phyloP scores from a whole-genome alignment of 352 stramenopile species.

The Globisporangium canariense region DNA sequence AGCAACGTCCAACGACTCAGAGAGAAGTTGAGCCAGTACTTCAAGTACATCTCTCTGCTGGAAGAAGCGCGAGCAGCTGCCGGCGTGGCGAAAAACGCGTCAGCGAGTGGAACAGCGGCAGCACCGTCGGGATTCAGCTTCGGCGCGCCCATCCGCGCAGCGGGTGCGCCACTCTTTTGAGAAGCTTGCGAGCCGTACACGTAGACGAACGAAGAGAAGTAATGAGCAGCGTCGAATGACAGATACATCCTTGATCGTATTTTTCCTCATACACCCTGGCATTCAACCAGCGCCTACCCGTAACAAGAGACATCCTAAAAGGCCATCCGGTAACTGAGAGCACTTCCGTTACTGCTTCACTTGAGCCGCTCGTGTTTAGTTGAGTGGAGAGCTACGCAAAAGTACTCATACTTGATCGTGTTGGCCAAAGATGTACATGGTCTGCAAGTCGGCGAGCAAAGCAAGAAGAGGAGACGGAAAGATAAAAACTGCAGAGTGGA shows the following conservation, averaged over 20 bases:
- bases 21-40: conserved; percentile 45
- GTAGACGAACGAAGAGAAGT: neutral
- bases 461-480: neutral
- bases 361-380: too few species aligned
- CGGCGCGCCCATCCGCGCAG: conserved; percentile 3
- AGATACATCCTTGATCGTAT: neutral
- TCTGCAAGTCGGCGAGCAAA: neutral
- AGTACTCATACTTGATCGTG: too few species aligned
- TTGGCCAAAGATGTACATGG: neutral
- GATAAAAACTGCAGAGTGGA: neutral
- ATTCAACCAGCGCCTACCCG: too few species aligned
- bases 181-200: neutral
- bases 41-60: conserved; percentile 40
- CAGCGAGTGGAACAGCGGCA: neutral
- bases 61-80: conserved; percentile 55
- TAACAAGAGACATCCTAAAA: too few species aligned
- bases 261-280: neutral
- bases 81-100: conserved; percentile 31
- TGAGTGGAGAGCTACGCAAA: too few species aligned
- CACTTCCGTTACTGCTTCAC: too few species aligned
- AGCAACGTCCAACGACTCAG: conserved; percentile 34
- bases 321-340: too few species aligned
- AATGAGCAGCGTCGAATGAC: neutral
- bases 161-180: conserved; percentile 6
- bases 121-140: conserved; percentile 12